Conservation (phyloP, 768 basidiomycete genomes). For the Tephrocybe rancida region DNA sequence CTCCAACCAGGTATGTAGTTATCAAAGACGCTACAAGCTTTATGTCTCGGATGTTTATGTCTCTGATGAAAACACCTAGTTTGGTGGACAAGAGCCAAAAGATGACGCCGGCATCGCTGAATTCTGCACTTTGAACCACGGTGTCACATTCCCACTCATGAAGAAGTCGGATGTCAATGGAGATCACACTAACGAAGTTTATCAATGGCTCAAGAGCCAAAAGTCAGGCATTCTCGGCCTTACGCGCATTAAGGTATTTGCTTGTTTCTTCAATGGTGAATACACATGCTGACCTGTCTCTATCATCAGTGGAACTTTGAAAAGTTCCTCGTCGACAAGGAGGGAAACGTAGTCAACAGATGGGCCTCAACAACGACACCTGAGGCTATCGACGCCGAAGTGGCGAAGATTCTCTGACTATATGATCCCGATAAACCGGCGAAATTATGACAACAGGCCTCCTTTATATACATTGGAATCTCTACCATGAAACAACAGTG, state of each 20-base stretch:
- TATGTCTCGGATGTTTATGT: not conserved
- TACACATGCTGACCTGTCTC: not conserved
- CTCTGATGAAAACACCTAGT: conserved; percentile 43
- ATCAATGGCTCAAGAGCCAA: conserved; percentile 81
- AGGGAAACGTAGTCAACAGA: conserved; percentile 73
- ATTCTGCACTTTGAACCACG: conserved; percentile 83
- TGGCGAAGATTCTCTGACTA: conserved; percentile 59
- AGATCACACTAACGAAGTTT: conserved; percentile 79
- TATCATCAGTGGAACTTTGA: conserved; percentile 84
- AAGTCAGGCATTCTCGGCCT: conserved; percentile 76
- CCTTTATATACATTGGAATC: too few relatives aligned
- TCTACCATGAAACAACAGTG: too few relatives aligned
- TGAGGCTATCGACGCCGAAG: conserved; percentile 58
- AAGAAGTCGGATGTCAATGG: conserved; percentile 96
- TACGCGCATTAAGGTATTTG: conserved; percentile 73
- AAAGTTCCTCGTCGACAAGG: conserved; percentile 81
- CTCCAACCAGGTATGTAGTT: conserved; percentile 69
- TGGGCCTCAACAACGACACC: conserved; percentile 82
- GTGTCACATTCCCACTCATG: conserved; percentile 89
- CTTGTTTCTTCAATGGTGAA: not conserved
- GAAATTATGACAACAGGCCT: not conserved
- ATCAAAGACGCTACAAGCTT: not conserved
- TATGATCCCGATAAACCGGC: not conserved
- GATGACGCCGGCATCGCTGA: conserved; percentile 71
- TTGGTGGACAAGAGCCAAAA: conserved; percentile 86